Conservation (phyloP, 805 yeast species). For the Saccharomycopsis javanensis region DNA sequence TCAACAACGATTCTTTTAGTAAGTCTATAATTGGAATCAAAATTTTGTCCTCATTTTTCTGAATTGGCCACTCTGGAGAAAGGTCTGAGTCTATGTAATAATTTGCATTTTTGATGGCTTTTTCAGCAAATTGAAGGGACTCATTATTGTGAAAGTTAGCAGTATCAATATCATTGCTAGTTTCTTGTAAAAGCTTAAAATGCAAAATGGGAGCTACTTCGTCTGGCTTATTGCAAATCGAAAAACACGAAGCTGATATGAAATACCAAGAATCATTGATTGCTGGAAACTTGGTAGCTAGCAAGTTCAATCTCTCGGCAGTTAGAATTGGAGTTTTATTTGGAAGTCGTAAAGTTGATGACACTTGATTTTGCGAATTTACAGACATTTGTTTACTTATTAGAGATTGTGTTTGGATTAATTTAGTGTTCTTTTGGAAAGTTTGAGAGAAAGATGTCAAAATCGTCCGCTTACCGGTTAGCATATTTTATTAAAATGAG, state of each 20-base stretch:
- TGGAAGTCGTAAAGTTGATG: neutral
- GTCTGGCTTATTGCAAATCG: conserved; percentile 73
- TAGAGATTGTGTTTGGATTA: neutral
- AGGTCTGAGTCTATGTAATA: neutral
- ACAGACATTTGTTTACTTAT: neutral
- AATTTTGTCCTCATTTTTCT: conserved; percentile 11
- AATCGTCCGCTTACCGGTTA: neutral
- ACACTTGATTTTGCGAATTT: neutral
- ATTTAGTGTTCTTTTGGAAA: neutral
- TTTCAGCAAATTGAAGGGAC: conserved; percentile 15
- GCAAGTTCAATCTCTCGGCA: conserved; percentile 42
- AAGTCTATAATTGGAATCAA: conserved; percentile 36
- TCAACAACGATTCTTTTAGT: conserved; percentile 68
- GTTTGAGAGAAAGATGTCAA: neutral
- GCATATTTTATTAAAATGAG: neutral
- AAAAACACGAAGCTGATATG: conserved; percentile 70
- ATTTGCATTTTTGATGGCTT: conserved; percentile 10
- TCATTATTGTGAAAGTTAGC: neutral
- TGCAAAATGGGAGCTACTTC: conserved; percentile 71
- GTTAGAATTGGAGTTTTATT: conserved; percentile 31
- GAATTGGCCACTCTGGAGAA: conserved; percentile 14
- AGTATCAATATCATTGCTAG: neutral
- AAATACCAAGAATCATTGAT: conserved; percentile 61
- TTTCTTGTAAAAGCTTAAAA: conserved; percentile 17
- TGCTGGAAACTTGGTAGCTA: conserved; percentile 42